A percentile compares a stretch with the other conserved stretches of the same genome.
Evolutionary conservation across 805 yeast species (phyloP).

Genomic region (Metschnikowia gelsemii): DNA sequence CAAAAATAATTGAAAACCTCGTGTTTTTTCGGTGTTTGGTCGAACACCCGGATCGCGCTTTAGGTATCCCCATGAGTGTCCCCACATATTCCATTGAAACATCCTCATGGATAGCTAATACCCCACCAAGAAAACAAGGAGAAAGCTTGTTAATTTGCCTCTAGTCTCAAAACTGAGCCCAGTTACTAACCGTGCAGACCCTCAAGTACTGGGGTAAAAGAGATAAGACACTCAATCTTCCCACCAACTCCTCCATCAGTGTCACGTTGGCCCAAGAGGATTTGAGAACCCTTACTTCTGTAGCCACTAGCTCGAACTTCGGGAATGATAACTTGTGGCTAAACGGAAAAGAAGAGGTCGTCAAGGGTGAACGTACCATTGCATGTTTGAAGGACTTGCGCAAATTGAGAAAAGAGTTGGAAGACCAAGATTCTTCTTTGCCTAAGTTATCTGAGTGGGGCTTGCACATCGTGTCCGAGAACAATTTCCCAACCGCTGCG

Average conservation of each 20-base stretch:
- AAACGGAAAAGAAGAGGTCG: constrained; percentile 78
- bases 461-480: constrained; percentile 83
- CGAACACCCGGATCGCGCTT: no score
- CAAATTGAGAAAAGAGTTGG: constrained; percentile 59
- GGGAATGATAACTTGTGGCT: constrained; percentile 72
- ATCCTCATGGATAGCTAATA: no score
- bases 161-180: not conserved
- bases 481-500: constrained; percentile 99
- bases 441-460: constrained; percentile 64
- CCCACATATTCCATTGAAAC: no score
- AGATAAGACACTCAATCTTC: constrained; percentile 82
- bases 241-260: constrained; percentile 94
- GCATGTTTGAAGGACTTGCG: constrained; percentile 80
- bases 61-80: no score
- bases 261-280: constrained; percentile 92
- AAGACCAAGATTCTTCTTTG: constrained; percentile 49
- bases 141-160: no score
- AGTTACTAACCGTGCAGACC: constrained; percentile 46
- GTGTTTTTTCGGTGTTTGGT: no score
- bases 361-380: constrained; percentile 60
- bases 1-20: no score
- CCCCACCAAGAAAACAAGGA: no score
- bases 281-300: constrained; percentile 88
- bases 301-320: constrained; percentile 60
- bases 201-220: constrained; percentile 99